Evolutionary conservation across 2,329 filamentous ascomycete genomes (phyloP).

Genomic region (Colletotrichum sp.): DNA sequence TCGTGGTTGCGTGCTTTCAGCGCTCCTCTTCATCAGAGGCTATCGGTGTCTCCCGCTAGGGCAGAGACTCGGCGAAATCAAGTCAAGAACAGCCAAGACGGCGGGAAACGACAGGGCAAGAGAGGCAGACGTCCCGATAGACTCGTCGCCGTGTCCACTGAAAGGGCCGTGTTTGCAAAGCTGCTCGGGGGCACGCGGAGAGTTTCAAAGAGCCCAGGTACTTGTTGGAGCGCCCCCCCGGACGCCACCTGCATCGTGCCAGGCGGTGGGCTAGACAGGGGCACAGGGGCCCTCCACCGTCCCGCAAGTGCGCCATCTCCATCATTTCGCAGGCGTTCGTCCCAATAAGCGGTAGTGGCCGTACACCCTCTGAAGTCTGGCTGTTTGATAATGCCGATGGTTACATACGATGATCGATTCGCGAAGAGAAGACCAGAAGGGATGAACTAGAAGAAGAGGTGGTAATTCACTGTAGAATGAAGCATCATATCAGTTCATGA

Average conservation of each 20-base stretch:
- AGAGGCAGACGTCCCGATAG: not conserved
- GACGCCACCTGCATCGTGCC: not conserved
- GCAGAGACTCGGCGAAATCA: not conserved
- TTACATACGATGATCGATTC: not conserved
- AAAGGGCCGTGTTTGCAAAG: not conserved
- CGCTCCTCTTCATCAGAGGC: not conserved
- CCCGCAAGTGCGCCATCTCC: conserved; percentile 2
- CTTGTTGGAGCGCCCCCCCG: not conserved
- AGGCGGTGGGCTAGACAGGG: not conserved
- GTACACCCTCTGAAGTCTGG: not conserved
- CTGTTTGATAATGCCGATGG: not conserved
- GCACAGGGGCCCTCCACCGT: not conserved
- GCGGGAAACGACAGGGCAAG: not conserved
- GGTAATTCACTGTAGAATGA: not conserved
- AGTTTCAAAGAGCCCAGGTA: not conserved
- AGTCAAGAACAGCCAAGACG: not conserved
- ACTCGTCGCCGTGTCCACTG: not conserved
- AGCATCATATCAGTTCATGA: not conserved
- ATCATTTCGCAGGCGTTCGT: conserved; percentile 14
- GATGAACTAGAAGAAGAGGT: not conserved
- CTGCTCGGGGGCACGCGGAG: not conserved
- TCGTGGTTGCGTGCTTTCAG: not conserved
- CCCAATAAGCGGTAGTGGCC: not conserved
- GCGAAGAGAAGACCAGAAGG: not conserved
- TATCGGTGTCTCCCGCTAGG: not conserved